Evolutionary conservation across 352 stramenopile species (phyloP).

Genomic region (Phytophthora quininea): DNA sequence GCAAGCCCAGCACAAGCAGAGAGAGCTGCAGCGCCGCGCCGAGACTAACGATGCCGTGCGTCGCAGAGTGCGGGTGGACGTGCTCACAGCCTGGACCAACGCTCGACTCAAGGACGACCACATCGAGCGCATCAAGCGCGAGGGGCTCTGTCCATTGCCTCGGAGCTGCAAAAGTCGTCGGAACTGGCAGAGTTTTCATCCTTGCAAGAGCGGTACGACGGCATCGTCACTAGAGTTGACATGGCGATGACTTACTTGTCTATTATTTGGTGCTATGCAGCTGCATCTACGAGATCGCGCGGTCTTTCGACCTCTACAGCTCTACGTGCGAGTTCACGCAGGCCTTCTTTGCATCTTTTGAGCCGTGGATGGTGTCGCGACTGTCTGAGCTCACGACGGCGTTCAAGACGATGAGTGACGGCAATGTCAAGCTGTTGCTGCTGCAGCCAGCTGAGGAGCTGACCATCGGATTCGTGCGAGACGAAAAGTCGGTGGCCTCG

Average conservation of each 20-base stretch:
- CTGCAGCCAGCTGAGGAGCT: constrained; percentile 63
- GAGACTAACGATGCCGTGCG: constrained; percentile 49
- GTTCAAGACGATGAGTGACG: constrained; percentile 75
- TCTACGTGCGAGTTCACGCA: constrained; percentile 64
- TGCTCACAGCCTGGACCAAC: constrained; percentile 72
- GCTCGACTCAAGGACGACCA: constrained; percentile 78
- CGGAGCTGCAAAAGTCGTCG: constrained; percentile 58
- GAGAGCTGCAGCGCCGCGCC: constrained; percentile 45
- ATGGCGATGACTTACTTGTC: not conserved
- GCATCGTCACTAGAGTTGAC: not conserved
- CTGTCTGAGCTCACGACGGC: constrained; percentile 66
- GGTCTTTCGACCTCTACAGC: constrained; percentile 76
- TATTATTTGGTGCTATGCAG: constrained; percentile 26
- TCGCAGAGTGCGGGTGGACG: constrained; percentile 73
- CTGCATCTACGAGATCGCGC: constrained; percentile 76
- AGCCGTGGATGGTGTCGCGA: constrained; percentile 81
- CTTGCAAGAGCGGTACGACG: constrained; percentile 62
- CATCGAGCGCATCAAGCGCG: constrained; percentile 69
- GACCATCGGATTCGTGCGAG: constrained; percentile 72
- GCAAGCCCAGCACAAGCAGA: constrained; percentile 47
- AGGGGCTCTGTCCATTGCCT: constrained; percentile 67
- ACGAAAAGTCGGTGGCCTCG: constrained; percentile 51
- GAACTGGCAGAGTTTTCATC: constrained; percentile 42
- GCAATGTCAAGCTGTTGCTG: constrained; percentile 67
- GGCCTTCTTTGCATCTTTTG: constrained; percentile 66